These are phyloP conservation scores for Phytophthora palmivora DNA, from an alignment of 352 stramenopile species.

Conservation along the genomic window DNA sequence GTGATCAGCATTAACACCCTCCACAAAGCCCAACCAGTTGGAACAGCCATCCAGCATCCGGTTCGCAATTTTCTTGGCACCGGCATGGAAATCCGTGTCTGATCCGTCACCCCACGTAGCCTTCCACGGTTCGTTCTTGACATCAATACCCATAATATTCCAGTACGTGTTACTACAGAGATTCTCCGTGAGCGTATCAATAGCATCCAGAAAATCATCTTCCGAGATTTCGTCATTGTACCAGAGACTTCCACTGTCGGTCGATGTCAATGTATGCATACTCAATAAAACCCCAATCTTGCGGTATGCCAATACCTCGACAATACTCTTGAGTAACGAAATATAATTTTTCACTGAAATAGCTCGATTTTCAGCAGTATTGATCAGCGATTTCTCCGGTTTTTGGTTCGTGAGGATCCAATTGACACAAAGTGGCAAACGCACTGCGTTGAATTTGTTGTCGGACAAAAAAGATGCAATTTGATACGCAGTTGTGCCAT, in stretches of 20 bases:
- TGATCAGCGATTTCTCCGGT: constrained; percentile 53
- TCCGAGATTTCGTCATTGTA: constrained; percentile 47
- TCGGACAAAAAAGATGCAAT: constrained; percentile 68
- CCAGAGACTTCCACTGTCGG: constrained; percentile 53
- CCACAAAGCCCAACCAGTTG: constrained; percentile 76
- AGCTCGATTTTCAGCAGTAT: constrained; percentile 65
- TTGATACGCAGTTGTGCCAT: constrained; percentile 80
- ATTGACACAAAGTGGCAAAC: constrained; percentile 66
- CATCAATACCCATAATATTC: constrained; percentile 67
- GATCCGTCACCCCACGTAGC: constrained; percentile 54
- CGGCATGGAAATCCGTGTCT: constrained; percentile 53
- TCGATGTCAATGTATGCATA: constrained; percentile 66
- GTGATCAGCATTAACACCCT: constrained; percentile 62
- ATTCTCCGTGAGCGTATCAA: constrained; percentile 53
- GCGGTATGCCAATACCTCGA: constrained; percentile 61
- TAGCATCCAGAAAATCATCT: constrained; percentile 52
- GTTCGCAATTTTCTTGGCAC: constrained; percentile 57
- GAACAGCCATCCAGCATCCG: constrained; percentile 72
- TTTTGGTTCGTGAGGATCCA: constrained; percentile 71
- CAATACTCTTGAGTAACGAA: constrained; percentile 53
- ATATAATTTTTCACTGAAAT: constrained; percentile 65
- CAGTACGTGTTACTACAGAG: constrained; percentile 65
- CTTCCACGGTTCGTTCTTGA: constrained; percentile 69
- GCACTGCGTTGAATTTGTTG: constrained; percentile 85
- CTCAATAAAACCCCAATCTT: constrained; percentile 66